Base-by-base conservation (phyloP, 495 filamentous ascomycete genomes). In the Xanthoparmelia taractica region DNA sequence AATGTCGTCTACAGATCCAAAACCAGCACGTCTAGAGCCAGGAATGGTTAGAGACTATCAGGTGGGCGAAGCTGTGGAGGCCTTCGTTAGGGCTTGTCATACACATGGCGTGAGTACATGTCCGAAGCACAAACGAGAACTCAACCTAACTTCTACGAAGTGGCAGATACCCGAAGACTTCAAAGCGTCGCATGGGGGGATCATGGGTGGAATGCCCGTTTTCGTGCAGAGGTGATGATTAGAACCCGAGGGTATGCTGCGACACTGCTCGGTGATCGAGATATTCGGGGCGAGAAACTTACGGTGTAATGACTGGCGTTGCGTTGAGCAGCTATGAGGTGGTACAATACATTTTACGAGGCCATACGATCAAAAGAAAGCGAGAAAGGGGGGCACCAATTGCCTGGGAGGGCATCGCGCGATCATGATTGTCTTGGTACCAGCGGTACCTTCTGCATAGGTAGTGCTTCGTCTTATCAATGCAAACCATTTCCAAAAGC, bases 1-100 rank as follows among this genome's bases (percentile, higher is more conserved):
- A 2, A 80, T 97, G n/a, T 82, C 77, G 34, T 82, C 72, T 48
- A 72, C 76, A 4, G 88, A 93, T 1, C 88, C 89, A 0, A 73
- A 73, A n/a, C 90, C 91, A 0, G 92, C 89, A 33, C 80, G 90
- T 20, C 72, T 97, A 47, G 76, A 78, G 37, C 48, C 38, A 0
- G 65, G 66, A 33, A 15, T 13, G 12, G 13, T 63, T 13, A 57
- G 40, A 0, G 83, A 90, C 57, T 97, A 97, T 72, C 70, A 75
- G 0, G 77, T 89, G 4, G 71, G 67, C 0, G 91, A 96, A 70
- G 92, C 92, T 2, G 74, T 91, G 4, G 80, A 85, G 0, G 91
- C 90, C 17, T 96, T 85, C 66, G 74, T 76, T 15, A 77, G 92
- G 38, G 87, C 88, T 43, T 89, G 87, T 57, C 59, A 60, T 0